Conservation (phyloP, 176 grass and related monocot species). For the Triticum turgidum region DNA sequence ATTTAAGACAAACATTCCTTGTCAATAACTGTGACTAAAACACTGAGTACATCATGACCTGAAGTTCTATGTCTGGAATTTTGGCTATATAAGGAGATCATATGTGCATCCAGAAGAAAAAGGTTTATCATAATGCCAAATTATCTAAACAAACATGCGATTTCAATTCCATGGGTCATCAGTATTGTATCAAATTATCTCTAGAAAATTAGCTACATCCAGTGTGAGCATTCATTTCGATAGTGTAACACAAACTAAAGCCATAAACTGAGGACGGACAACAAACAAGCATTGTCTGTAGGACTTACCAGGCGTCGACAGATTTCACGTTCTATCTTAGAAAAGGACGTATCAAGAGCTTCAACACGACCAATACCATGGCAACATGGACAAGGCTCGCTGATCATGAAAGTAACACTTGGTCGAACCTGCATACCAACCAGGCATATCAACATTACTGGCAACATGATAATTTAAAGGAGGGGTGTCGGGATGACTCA, state of each 20-base stretch:
- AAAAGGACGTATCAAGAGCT: conserved; percentile 85
- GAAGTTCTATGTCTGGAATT: neutral
- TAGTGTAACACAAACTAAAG: conserved; percentile 18
- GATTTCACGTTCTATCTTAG: conserved; percentile 89
- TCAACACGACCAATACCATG: conserved; percentile 83
- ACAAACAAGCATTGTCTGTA: conserved; percentile 7
- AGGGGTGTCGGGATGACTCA: neutral
- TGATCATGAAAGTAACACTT: conserved; percentile 97
- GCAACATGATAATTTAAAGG: conserved; percentile 15
- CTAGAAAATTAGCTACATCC: conserved; percentile 2
- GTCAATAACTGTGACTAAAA: neutral
- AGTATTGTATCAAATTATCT: neutral
- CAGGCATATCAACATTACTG: conserved; percentile 16
- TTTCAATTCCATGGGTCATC: neutral
- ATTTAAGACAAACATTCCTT: conserved; percentile 24
- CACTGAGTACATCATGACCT: neutral
- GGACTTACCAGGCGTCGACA: conserved; percentile 73
- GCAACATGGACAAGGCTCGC: conserved; percentile 81
- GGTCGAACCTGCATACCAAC: conserved; percentile 74
- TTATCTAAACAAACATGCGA: neutral
- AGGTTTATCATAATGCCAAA: neutral
- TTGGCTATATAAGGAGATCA: neutral
- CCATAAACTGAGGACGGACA: neutral
- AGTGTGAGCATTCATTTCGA: conserved; percentile 14
- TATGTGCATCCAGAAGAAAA: neutral